Evolutionary conservation across 305 asterid species (phyloP).

Genomic region (Fraxinus ornus): DNA sequence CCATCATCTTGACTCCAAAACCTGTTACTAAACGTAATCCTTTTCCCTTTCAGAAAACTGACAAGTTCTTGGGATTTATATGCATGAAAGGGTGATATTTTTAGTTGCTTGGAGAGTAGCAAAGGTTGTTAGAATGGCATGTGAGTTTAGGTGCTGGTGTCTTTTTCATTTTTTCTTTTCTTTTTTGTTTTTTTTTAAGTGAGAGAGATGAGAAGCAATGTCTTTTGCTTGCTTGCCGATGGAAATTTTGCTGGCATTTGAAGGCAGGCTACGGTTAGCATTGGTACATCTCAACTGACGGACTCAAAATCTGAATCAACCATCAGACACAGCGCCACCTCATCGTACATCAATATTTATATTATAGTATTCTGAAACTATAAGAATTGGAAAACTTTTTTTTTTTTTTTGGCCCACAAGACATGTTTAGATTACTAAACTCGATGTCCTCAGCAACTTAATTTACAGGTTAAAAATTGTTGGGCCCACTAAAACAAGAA

Average conservation of each 20-base stretch:
- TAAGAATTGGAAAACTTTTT: background rate
- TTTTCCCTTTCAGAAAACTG: background rate
- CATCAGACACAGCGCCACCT: constrained; percentile 10
- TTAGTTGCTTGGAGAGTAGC: constrained; percentile 29
- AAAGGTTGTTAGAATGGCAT: constrained; percentile 34
- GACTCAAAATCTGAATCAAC: constrained; percentile 19
- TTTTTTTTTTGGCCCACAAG: background rate
- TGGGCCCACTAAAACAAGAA: background rate
- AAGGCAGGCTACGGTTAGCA: constrained; percentile 73
- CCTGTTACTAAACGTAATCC: background rate
- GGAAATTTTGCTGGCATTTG: constrained; percentile 61
- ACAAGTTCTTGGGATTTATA: constrained; percentile 22
- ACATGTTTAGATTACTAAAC: background rate
- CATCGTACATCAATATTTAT: background rate
- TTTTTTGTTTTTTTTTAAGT: background rate
- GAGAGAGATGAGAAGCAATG: constrained; percentile 55
- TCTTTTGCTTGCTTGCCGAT: constrained; percentile 40
- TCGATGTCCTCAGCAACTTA: background rate
- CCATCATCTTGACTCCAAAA: constrained; percentile 60
- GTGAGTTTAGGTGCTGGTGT: constrained; percentile 46
- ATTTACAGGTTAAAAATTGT: background rate
- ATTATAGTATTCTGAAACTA: background rate
- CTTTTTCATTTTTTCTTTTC: background rate
- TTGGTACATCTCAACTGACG: constrained; percentile 49
- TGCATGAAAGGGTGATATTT: background rate